Evolutionary conservation across 1,139 yeast species (phyloP).

Genomic region (Yamadazyma triangularis): DNA sequence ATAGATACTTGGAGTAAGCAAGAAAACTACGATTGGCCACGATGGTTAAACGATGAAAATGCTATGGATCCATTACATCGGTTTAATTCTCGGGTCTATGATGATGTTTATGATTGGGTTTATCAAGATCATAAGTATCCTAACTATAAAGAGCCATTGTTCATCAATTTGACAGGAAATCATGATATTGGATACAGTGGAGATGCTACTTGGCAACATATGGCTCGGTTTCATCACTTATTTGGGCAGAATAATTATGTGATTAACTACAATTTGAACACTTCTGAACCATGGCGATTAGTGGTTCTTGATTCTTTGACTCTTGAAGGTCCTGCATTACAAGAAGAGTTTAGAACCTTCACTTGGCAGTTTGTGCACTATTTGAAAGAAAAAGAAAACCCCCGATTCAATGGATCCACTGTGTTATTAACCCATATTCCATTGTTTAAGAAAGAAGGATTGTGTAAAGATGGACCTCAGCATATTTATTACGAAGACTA

Average conservation of each 20-base stretch:
- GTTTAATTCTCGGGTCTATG: conserved; percentile 48
- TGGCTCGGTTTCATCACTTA: conserved; percentile 66
- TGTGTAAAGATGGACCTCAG: conserved; percentile 83
- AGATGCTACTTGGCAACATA: conserved; percentile 88
- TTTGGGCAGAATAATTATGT: conserved; percentile 87
- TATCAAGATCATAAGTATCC: conserved; percentile 28
- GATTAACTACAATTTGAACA: conserved; percentile 59
- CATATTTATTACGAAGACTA: conserved; percentile 50
- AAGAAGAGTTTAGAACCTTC: conserved; percentile 59
- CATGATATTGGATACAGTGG: conserved; percentile 97
- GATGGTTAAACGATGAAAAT: conserved; percentile 37
- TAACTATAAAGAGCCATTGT: conserved; percentile 45
- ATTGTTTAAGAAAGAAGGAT: conserved; percentile 70
- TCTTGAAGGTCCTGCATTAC: conserved; percentile 86
- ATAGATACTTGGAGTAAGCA: conserved; percentile 44
- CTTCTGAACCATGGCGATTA: conserved; percentile 71
- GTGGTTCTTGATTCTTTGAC: conserved; percentile 82
- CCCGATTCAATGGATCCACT: conserved; percentile 67
- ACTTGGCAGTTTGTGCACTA: conserved; percentile 71
- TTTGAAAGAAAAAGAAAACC: conserved; percentile 43
- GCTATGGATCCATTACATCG: conserved; percentile 36
- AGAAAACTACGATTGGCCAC: conserved; percentile 51
- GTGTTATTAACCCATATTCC: conserved; percentile 88
- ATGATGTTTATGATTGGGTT: conserved; percentile 66
- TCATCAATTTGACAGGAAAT: conserved; percentile 85